Base-by-base conservation (phyloP, 169 alveolate species). In the Plasmodium gonderi region DNA sequence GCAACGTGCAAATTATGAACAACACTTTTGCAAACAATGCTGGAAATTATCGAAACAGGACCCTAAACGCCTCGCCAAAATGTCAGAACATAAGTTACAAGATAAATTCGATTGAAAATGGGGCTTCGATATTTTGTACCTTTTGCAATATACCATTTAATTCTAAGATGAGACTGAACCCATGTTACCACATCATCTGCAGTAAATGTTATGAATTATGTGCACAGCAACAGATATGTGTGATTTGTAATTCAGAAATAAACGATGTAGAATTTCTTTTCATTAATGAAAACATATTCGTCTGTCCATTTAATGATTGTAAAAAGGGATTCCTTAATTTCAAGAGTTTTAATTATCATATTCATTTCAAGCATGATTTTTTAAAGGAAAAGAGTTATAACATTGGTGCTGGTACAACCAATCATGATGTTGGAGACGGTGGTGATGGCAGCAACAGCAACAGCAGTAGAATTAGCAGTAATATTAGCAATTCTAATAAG, bases 301-400 rank as follows among this genome's bases (percentile, higher is more conserved):
- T 82, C 8, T 82, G 92, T 68, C 92, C 92, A 6, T 72, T 17
- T 47, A 54, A 75, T n/a, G 80, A 69, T 69, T 82, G 92, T 42
- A 82, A 82, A 49, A 82, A 82, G 76, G 92, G 77, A 12, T 82
- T 23, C 60, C 14, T 82, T 5, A 82, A 82, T 69, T 60, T 44
- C 14, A 82, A 69, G 42, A 69, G 92, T 31, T 82, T 29, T 36
- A 47, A 82, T 7, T 82, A 82, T 47, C 92, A 82, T 40, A 82
- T 82, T 9, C 60, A 82, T 44, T 82, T 82, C 60, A 82, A 82
- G 42, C 92, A 82, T 23, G 33, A 82, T 20, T 82, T 82, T 82
- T 47, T 82, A 47, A 82, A 82, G 44, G 74, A 36, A 36, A 33
- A 49, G 0, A 60, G 40, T 26, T 31, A 38, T 7, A 9, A 20